phyloP scores from a whole-genome alignment of 768 basidiomycete species.

The Boletus insuetus region DNA sequence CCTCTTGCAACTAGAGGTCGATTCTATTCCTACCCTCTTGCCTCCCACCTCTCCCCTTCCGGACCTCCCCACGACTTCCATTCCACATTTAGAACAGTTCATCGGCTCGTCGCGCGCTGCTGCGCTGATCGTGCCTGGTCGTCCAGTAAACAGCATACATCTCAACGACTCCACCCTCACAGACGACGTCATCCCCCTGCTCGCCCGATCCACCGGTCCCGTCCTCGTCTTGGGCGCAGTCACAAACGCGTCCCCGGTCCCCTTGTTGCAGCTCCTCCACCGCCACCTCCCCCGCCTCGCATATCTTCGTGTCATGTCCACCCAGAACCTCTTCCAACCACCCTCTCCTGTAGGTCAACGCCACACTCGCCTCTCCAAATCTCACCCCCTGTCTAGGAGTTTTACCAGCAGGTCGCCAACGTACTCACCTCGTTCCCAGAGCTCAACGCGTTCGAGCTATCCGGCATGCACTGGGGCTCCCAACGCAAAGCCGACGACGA shows the following conservation, averaged over 20 bases:
- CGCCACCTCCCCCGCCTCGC: conserved; percentile 56
- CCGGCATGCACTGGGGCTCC: conserved; percentile 73
- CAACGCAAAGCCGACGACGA: conserved; percentile 43
- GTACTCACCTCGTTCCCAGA: conserved; percentile 57
- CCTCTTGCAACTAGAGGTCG: conserved; percentile 58
- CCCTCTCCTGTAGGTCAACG: conserved; percentile 43
- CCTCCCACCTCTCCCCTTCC: conserved; percentile 12
- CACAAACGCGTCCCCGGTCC: conserved; percentile 54
- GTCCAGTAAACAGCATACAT: conserved; percentile 63
- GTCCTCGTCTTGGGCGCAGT: conserved; percentile 58
- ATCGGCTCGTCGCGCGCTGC: conserved; percentile 60
- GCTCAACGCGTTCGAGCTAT: conserved; percentile 68
- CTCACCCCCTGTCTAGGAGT: conserved; percentile 42
- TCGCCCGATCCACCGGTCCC: conserved; percentile 48
- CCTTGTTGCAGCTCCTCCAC: conserved; percentile 56
- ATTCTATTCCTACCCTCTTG: conserved; percentile 30
- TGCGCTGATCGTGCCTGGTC: conserved; percentile 55
- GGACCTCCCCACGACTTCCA: conserved; percentile 33
- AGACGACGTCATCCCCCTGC: conserved; percentile 50
- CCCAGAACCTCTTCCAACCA: conserved; percentile 46
- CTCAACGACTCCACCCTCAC: conserved; percentile 59
- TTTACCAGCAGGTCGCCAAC: conserved; percentile 59
- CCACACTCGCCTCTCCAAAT: not conserved
- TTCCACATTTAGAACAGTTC: conserved; percentile 52
- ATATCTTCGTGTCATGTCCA: conserved; percentile 65